Evolutionary conservation across 2,329 filamentous ascomycete species (phyloP).

Genomic region (Polytolypa hystricis): DNA sequence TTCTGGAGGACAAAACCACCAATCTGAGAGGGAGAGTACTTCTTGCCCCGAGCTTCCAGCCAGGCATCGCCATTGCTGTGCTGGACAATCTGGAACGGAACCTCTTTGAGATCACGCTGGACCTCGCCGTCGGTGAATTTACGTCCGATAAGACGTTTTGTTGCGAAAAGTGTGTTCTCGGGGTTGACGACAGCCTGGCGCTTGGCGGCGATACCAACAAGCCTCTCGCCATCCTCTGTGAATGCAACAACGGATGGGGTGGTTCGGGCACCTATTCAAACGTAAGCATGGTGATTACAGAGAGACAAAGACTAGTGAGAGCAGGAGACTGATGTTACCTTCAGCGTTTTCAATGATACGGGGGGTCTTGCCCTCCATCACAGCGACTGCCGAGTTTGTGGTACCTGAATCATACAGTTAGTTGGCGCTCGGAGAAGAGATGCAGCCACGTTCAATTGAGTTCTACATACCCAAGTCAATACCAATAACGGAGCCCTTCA

Average conservation of each 20-base stretch:
- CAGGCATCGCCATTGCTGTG: conserved; percentile 94
- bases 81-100: conserved; percentile 97
- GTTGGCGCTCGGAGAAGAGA: no score
- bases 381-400: conserved; percentile 92
- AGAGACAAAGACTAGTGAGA: no score
- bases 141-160: conserved; percentile 95
- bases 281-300: no score
- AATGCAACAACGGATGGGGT: conserved; percentile 94
- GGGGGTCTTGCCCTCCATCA: conserved; percentile 94
- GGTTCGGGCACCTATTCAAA: conserved; percentile 64
- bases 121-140: conserved; percentile 92
- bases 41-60: conserved; percentile 86
- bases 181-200: conserved; percentile 97
- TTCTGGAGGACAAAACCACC: conserved; percentile 94
- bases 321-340: conserved; percentile 42
- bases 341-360: conserved; percentile 98
- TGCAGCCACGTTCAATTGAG: not conserved
- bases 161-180: conserved; percentile 96
- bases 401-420: conserved; percentile 49
- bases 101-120: conserved; percentile 93
- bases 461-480: conserved; percentile 74
- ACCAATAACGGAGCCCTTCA: conserved; percentile 92
- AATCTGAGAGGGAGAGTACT: conserved; percentile 96
- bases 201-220: conserved; percentile 96
- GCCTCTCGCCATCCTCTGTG: conserved; percentile 85